These are phyloP conservation scores for Russula dissimulans DNA, from an alignment of 768 basidiomycete species.

Conservation along the genomic window DNA sequence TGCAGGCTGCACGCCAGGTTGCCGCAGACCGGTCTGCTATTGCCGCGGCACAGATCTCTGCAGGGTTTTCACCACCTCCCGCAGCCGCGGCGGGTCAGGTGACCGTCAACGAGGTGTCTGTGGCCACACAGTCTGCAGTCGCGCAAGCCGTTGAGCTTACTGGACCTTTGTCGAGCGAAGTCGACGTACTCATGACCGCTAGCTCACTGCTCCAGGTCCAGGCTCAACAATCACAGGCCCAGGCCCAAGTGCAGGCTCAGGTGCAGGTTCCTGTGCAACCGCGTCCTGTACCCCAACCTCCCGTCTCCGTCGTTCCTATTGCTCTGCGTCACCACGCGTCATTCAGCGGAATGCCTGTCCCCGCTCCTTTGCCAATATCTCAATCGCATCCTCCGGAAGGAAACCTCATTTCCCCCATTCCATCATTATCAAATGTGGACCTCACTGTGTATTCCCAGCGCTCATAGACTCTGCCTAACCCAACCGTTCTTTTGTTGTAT, in stretches of 20 bases:
- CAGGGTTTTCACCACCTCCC: constrained; percentile 30
- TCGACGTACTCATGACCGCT: constrained; percentile 73
- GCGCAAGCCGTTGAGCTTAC: constrained; percentile 75
- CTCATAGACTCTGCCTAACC: constrained; percentile 14
- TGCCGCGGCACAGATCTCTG: constrained; percentile 34
- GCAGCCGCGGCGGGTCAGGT: constrained; percentile 32
- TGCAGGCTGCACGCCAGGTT: constrained; percentile 60
- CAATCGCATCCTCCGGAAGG: constrained; percentile 14
- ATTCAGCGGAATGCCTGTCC: constrained; percentile 20
- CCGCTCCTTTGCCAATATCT: not conserved
- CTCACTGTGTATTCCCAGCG: constrained; percentile 11
- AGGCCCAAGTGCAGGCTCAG: constrained; percentile 22
- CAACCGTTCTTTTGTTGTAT: constrained; percentile 5
- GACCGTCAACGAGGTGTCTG: constrained; percentile 48
- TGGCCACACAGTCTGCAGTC: constrained; percentile 66
- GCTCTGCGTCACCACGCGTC: constrained; percentile 29
- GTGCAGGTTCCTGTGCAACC: constrained; percentile 1
- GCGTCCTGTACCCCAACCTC: constrained; percentile 20
- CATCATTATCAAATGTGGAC: constrained; percentile 6
- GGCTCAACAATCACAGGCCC: constrained; percentile 31
- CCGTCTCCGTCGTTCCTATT: constrained; percentile 26
- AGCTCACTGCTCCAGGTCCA: constrained; percentile 42
- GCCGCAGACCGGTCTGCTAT: constrained; percentile 40
- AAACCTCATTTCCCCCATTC: not conserved
- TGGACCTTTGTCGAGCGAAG: constrained; percentile 63